A percentile compares a stretch with the other conserved stretches of the same genome.
Evolutionary conservation across 768 basidiomycete species (phyloP).

Genomic region (Gymnopilus junonius): DNA sequence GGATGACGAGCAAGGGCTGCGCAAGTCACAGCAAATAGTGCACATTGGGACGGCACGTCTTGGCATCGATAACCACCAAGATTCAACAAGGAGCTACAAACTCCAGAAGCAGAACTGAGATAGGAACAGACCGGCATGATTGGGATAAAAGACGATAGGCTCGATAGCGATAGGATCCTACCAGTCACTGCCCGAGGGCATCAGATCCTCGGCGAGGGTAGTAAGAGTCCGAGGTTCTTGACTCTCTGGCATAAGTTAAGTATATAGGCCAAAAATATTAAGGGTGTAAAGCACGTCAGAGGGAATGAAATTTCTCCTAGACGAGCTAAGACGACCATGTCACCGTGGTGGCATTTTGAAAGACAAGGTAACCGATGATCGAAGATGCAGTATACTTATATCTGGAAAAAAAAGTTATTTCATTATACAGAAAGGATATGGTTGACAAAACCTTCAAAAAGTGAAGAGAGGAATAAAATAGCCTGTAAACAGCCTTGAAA

Average conservation of each 20-base stretch:
- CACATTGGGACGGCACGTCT: neutral
- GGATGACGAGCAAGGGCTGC: neutral
- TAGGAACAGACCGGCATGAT: neutral
- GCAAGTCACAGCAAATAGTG: no score
- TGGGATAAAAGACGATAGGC: neutral
- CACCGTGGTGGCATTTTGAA: neutral
- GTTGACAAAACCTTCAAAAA: no score
- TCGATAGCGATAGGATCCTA: conserved; percentile 8
- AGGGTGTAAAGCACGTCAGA: neutral
- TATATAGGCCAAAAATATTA: neutral
- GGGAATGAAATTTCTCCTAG: neutral
- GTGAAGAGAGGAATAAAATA: no score
- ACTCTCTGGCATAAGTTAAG: neutral
- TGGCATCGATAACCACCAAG: neutral
- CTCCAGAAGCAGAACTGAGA: neutral
- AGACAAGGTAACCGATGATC: neutral
- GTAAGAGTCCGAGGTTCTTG: neutral
- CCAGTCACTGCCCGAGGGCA: conserved; percentile 6
- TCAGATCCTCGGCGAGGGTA: neutral
- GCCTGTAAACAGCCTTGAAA: no score
- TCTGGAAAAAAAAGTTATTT: no score
- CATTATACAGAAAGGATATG: no score
- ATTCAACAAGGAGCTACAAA: neutral
- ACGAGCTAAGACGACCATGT: neutral
- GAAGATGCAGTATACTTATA: neutral